phyloP scores from a whole-genome alignment of 192 early-diverging fungal species.

The Backusella liffmaniae region DNA sequence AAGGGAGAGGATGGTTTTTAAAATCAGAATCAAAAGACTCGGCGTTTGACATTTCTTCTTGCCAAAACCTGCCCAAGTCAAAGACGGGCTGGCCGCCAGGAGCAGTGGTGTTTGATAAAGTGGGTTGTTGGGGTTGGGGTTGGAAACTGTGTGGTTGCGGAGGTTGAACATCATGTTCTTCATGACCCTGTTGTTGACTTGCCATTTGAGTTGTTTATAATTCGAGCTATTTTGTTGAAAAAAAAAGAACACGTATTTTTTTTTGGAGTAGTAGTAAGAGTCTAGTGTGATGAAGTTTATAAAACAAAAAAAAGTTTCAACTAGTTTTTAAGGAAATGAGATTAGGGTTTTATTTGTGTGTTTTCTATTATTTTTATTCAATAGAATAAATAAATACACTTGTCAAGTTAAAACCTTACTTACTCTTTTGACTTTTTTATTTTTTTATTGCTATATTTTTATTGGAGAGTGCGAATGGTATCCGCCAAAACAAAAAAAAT shows the following conservation, averaged over 20 bases:
- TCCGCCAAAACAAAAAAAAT: neutral
- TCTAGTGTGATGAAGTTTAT: neutral
- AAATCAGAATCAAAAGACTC: slow-evolving; percentile 80
- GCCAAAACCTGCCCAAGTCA: slow-evolving; percentile 64
- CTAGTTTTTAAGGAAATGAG: too few species aligned
- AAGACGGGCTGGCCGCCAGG: slow-evolving; percentile 38
- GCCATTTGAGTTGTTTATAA: slow-evolving; percentile 9
- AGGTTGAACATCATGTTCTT: slow-evolving; percentile 16
- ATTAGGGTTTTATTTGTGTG: too few species aligned
- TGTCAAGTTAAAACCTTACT: too few species aligned
- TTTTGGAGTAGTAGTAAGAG: neutral
- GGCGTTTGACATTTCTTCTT: slow-evolving; percentile 60
- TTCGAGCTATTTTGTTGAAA: neutral
- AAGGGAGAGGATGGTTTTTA: slow-evolving; percentile 84
- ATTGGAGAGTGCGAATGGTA: neutral
- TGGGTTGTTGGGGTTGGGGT: slow-evolving; percentile 5
- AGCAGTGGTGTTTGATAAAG: slow-evolving; percentile 16
- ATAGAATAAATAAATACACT: too few species aligned
- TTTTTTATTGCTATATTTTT: neutral
- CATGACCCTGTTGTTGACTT: slow-evolving; percentile 5
- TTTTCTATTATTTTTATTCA: too few species aligned
- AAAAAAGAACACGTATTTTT: neutral
- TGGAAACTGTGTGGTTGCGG: slow-evolving; percentile 10
- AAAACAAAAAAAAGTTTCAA: too few species aligned
- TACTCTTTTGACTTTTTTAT: too few species aligned